Base-by-base conservation (phyloP, 257 asterid species). In the Plantago major region DNA sequence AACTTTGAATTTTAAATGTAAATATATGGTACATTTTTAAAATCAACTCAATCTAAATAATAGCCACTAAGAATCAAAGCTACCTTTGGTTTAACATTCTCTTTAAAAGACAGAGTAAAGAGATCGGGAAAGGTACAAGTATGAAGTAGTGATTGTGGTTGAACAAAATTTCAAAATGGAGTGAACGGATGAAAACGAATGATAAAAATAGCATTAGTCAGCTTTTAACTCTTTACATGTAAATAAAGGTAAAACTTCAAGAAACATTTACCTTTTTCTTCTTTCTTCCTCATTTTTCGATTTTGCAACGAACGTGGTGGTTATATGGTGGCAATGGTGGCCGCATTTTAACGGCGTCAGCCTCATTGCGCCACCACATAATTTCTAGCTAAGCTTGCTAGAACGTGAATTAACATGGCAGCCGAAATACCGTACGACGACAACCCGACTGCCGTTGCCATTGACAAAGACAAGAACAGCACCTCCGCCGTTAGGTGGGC, bases 401-500 rank as follows among this genome's bases (percentile, higher is more conserved):
- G 40, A 1, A 33, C 42, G 66, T 63, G 48, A 4, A 5, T 37
- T 48, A 71, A 65, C 40, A 68, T 48, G 60, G 45, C 70, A 5
- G 52, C 64, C 7, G 74, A 69, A 54, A 73, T 67, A 47, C 54
- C 43, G n/a, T 60, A 62, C 15, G 57, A 45, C 49, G 46, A 37
- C n/a, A 58, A 52, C 33, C 69, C 74, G 64, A 76, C 80, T 9
- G 84, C 68, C 2, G 95, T 86, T 52, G 95, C 90, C 38, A 33
- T 89, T 52, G 88, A 70, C 60, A 81, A 65, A 73, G 86, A 81
- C 74, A 88, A 79, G 67, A 65, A 78, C 43, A 81, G 93, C 78
- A 45, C 78, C 9, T 45, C 71, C 2, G 86, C 85, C 28, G 84
- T 85, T 33, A 68, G 63, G 80, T 86, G 94, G 95, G 82, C 94